Base-by-base conservation (phyloP, 2,329 filamentous ascomycete genomes). In the Septoria linicola region DNA sequence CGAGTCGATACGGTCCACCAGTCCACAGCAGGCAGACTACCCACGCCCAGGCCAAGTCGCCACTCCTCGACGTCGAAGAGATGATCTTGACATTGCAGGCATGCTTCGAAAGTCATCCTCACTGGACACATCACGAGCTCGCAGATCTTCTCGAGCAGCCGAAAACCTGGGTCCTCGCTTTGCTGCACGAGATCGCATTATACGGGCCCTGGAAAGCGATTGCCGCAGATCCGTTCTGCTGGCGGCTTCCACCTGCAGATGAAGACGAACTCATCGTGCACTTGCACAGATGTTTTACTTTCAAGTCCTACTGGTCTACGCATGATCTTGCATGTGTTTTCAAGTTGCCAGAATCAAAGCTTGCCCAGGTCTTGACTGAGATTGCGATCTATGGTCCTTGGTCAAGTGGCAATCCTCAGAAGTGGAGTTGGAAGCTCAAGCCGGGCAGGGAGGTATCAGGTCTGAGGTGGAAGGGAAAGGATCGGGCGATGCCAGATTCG, bases 371-470 rank as follows among this genome's bases (percentile, higher is more conserved):
- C 4, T 11, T 42, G 2, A 21, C 21, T 11, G 8, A n/a, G 2
- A 42, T 42, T 16, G 40, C 40, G 3, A 32, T 32, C 3, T 42
- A 30, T 32, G 40, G 40, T 27, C 40, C 40, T 8, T 42, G 40
- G 40, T 10, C 19, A 25, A 25, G 16, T 13, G 16, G 40, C 1
- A 25, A 25, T 17, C 39, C 39, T n/a, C 40, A 42, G 16, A 21
- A 14, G 11, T 42, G 40, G 40, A 30, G 21, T 30, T 42, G 40
- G 40, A 42, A 14, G 25, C 4, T 42, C 21, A 42, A 42, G 25
- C 14, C 25, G 3, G 40, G 5, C 11, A n/a, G 13, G 14, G 20
- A 17, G 21, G 13, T 45, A 20, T 16, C 21, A 13, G 27, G 27
- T 7, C 27, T 7, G 27, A 30, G 27, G 13, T 30, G 27, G 27